Evolutionary conservation across 2,329 filamentous ascomycete species (phyloP), one percentile per base, ranked within the genome.

Genomic region (Fonsecaea nubica): DNA sequence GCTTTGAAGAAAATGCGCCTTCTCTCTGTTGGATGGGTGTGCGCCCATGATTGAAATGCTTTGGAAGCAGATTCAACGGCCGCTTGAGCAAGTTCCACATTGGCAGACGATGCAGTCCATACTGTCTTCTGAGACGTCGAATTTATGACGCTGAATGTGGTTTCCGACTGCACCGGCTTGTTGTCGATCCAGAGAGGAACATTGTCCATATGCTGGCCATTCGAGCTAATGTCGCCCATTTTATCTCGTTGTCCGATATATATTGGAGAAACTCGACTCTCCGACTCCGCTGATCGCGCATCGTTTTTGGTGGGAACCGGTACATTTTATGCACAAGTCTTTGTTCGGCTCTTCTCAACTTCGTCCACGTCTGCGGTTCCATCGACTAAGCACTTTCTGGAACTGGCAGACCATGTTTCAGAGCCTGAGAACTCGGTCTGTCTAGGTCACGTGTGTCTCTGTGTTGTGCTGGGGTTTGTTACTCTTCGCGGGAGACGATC

Each of bases 171-270:
- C 15, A 50, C 45, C 4, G 42, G 18, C 42, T 48, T 52, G n/a
- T 61, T 52, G 42, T 61, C 58, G 30, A 61, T 61, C 25, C 42
- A 50, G 30, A 61, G 58, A 15, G 58, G 58, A 32, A 61, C 36
- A 45, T 33, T 55, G 45, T 50, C 25, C 45, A 30, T 30, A 12
- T 50, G 18, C 18, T 12, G 45, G 30, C 45, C 45, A 25, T 30
- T 50, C 18, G 30, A 4, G 5, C 8, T 5, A 13, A 13, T 30
- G 12, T 12, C 21, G 10, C 18, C 45, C 21, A 50, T 50, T 21
- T 50, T 50, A 21, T 50, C 25, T 30, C 9, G 1, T 12, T 48
- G 42, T 10, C 9, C 18, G n/a, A 48, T 21, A 21, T 12, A 9
- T 48, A 6, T 21, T 48, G 25, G 42, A 1, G 13, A 5, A 25